A percentile compares a stretch with the other conserved stretches of the same genome.
Conservation (phyloP, 192 early-diverging fungal species). For the Entomortierella lignicola region DNA sequence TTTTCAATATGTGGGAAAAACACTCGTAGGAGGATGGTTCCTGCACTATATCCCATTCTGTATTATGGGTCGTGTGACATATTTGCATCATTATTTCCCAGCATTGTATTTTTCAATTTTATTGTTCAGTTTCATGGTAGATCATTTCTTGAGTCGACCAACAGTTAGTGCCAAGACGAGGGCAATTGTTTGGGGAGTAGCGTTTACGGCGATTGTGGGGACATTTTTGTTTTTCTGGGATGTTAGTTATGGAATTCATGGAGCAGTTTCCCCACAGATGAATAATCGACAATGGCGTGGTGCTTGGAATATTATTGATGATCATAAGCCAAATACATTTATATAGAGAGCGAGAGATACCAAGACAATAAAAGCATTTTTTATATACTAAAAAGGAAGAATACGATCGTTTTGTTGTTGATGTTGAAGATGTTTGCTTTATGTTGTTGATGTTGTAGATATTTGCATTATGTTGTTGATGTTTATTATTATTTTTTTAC, state of each 20-base stretch:
- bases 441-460: no score
- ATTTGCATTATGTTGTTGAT: no score
- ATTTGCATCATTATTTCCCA: conserved; percentile 98
- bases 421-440: no score
- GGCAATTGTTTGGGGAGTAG: conserved; percentile 56
- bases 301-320: conserved; percentile 84
- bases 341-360: conserved; percentile 10
- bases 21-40: conserved; percentile 89
- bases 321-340: conserved; percentile 51
- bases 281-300: conserved; percentile 75
- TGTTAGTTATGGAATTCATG: conserved; percentile 85
- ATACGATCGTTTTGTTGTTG: neutral
- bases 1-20: conserved; percentile 77
- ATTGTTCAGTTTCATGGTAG: conserved; percentile 77
- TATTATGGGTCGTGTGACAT: conserved; percentile 96
- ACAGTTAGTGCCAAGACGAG: conserved; percentile 8
- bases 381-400: neutral
- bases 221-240: conserved; percentile 85
- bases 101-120: conserved; percentile 94
- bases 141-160: conserved; percentile 66
- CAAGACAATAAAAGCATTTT: neutral
- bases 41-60: conserved; percentile 95
- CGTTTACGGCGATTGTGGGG: conserved; percentile 53
- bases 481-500: neutral
- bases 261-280: conserved; percentile 67